Evolutionary conservation across 1,284 basidiomycete genomes (phyloP).

Genomic region (Ceratobasidium sp.): DNA sequence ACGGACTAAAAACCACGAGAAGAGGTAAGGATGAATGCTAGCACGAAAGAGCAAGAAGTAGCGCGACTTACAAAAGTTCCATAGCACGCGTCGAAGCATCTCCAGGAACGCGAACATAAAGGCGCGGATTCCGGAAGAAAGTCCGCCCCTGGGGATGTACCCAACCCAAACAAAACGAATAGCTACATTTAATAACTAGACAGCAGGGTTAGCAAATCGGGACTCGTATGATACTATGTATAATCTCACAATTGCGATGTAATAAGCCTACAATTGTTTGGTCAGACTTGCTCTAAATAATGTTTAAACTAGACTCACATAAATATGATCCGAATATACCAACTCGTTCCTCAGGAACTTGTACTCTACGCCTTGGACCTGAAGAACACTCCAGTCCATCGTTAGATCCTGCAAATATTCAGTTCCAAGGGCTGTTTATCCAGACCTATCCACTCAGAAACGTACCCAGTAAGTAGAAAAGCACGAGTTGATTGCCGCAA

Average conservation of each 20-base stretch:
- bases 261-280: conserved; percentile 70
- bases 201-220: not conserved
- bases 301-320: conserved; percentile 62
- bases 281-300: conserved; percentile 3
- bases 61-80: conserved; percentile 85
- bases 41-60: not conserved
- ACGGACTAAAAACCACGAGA: conserved; percentile 64
- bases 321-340: conserved; percentile 72
- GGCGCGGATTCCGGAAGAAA: conserved; percentile 68
- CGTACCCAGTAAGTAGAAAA: conserved; percentile 85
- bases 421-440: conserved; percentile 3
- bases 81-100: conserved; percentile 84
- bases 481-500: conserved; percentile 71
- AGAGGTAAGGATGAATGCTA: conserved; percentile 9
- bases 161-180: conserved; percentile 86
- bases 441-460: conserved; percentile 14
- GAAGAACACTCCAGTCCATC: conserved; percentile 88
- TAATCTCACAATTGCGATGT: conserved; percentile 75
- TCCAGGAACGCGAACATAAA: conserved; percentile 83
- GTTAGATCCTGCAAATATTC: conserved; percentile 72
- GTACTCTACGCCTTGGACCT: conserved; percentile 65
- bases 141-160: conserved; percentile 73
- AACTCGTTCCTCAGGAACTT: conserved; percentile 82
- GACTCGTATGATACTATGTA: not conserved
- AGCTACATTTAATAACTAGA: conserved; percentile 75